Evolutionary conservation across 164 flowering plant species (phyloP).

Genomic region (Berberis vulgaris): DNA sequence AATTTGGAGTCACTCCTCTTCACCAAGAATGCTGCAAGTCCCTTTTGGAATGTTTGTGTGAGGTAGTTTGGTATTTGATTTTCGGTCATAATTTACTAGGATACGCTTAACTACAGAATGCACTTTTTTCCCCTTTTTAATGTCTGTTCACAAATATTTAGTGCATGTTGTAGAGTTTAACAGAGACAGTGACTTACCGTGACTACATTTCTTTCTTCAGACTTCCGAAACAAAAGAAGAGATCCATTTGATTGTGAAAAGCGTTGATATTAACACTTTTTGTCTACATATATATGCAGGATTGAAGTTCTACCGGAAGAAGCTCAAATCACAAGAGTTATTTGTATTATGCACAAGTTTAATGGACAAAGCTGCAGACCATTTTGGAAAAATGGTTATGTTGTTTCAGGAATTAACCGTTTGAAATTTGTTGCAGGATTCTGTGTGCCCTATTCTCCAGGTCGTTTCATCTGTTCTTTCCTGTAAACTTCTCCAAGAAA

Average conservation of each 20-base stretch:
- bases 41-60: conserved; percentile 66
- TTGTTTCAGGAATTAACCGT: conserved; percentile 42
- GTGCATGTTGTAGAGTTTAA: conserved; percentile 22
- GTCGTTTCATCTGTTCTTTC: conserved; percentile 67
- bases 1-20: conserved; percentile 70
- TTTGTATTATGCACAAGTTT: conserved; percentile 77
- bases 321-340: conserved; percentile 54
- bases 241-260: conserved; percentile 31
- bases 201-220: background rate
- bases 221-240: conserved; percentile 43
- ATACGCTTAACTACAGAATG: too few species aligned
- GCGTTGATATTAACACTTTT: conserved; percentile 9
- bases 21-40: conserved; percentile 86
- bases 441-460: conserved; percentile 67
- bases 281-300: conserved; percentile 84
- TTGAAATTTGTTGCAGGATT: conserved; percentile 85
- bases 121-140: too few species aligned
- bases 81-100: too few species aligned
- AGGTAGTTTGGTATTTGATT: conserved; percentile 41
- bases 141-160: too few species aligned
- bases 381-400: conserved; percentile 25
- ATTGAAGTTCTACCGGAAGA: conserved; percentile 75
- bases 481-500: conserved; percentile 75
- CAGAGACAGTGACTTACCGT: conserved; percentile 19
- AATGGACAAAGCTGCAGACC: conserved; percentile 64